Evolutionary conservation across 2,329 filamentous ascomycete genomes (phyloP).

Genomic region (Phyllosticta citrichinensis): DNA sequence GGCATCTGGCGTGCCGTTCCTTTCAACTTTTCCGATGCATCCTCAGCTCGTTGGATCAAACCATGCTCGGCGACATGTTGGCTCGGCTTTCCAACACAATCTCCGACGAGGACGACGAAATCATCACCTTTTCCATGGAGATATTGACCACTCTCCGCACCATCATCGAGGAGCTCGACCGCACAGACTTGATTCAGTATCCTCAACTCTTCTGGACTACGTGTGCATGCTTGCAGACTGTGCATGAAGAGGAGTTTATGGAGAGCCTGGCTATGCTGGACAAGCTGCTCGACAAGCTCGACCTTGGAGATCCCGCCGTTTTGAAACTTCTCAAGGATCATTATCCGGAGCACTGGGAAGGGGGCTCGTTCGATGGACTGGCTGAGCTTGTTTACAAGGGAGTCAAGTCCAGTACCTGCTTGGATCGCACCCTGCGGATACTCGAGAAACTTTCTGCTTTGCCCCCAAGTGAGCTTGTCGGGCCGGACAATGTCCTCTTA

Average conservation of each 20-base stretch:
- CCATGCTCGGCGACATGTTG: constrained; percentile 96
- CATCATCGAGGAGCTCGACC: constrained; percentile 74
- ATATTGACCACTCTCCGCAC: constrained; percentile 90
- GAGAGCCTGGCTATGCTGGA: constrained; percentile 89
- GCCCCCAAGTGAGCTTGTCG: constrained; percentile 70
- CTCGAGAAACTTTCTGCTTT: constrained; percentile 70
- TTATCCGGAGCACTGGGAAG: constrained; percentile 80
- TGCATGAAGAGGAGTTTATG: constrained; percentile 89
- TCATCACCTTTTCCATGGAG: constrained; percentile 96
- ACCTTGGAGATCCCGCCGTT: constrained; percentile 61
- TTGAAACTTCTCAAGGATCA: constrained; percentile 64
- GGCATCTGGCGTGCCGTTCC: constrained; percentile 89
- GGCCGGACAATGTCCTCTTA: constrained; percentile 70
- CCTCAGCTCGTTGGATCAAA: constrained; percentile 76
- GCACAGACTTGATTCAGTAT: constrained; percentile 72
- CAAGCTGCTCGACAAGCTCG: constrained; percentile 71
- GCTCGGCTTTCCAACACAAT: constrained; percentile 92
- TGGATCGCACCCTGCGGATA: constrained; percentile 65
- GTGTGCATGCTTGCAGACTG: constrained; percentile 90
- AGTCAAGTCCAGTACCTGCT: constrained; percentile 72
- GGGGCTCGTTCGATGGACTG: constrained; percentile 66
- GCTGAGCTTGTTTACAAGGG: constrained; percentile 86
- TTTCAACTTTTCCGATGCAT: constrained; percentile 97
- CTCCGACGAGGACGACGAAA: constrained; percentile 84
- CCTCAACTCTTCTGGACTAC: constrained; percentile 98